These are phyloP conservation scores for Aristolochia californica DNA, from an alignment of 164 flowering plant species.

Conservation along the genomic window DNA sequence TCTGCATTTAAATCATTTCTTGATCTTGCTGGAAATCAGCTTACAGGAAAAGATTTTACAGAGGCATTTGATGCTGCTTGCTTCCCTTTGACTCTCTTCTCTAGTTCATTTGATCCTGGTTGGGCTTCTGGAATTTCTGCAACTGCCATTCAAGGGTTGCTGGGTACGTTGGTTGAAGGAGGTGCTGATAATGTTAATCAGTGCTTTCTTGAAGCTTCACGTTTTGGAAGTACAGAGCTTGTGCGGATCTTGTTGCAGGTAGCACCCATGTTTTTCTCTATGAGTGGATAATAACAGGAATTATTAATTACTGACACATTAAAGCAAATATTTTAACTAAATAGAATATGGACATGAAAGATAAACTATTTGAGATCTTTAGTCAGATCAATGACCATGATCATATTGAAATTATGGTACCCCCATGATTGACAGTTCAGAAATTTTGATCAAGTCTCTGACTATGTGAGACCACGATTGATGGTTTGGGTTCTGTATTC, in stretches of 20 bases:
- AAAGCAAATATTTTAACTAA: no score
- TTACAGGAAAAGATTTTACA: constrained; percentile 85
- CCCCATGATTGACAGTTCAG: no score
- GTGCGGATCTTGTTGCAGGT: constrained; percentile 94
- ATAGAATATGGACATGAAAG: no score
- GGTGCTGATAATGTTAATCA: constrained; percentile 97
- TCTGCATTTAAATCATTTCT: constrained; percentile 81
- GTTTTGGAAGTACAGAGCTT: constrained; percentile 95
- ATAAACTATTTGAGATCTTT: no score
- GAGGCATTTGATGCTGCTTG: constrained; percentile 99
- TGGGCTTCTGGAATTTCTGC: constrained; percentile 95
- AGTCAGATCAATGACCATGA: no score
- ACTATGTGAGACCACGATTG: no score
- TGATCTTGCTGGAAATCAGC: constrained; percentile 84
- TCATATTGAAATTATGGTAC: no score
- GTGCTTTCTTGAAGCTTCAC: constrained; percentile 94
- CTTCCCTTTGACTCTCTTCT: constrained; percentile 93
- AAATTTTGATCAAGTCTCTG: no score
- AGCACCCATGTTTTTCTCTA: constrained; percentile 1
- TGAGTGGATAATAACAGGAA: no score
- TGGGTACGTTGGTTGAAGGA: constrained; percentile 83
- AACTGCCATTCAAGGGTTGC: constrained; percentile 70
- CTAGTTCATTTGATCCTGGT: constrained; percentile 89
- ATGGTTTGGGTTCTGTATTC: no score
- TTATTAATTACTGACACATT: no score